Evolutionary conservation across 345 rosid species (phyloP).

Genomic region (Brassica carinata): DNA sequence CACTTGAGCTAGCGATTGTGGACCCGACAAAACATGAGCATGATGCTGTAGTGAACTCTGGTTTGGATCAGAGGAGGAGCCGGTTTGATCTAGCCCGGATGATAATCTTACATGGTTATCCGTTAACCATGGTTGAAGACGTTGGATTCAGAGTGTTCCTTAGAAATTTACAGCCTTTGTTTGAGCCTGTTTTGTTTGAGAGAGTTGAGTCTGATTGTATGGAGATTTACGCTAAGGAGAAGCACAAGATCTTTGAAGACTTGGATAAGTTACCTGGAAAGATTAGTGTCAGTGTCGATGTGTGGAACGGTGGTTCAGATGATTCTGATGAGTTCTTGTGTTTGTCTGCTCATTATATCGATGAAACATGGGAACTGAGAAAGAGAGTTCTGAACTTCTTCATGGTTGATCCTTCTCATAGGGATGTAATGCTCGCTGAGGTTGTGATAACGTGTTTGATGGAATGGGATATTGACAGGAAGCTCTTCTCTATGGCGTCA

Average conservation of each 20-base stretch:
- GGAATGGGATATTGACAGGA: conserved; percentile 90
- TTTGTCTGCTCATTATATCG: conserved; percentile 64
- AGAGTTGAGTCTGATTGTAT: conserved; percentile 72
- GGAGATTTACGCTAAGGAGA: conserved; percentile 76
- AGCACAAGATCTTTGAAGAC: conserved; percentile 59
- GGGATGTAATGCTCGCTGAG: conserved; percentile 64
- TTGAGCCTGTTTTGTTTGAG: conserved; percentile 56
- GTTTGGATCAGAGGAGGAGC: conserved; percentile 71
- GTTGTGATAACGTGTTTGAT: conserved; percentile 61
- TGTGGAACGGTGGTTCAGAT: conserved; percentile 49
- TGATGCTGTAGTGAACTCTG: conserved; percentile 34
- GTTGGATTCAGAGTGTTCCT: conserved; percentile 72
- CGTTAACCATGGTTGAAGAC: conserved; percentile 75
- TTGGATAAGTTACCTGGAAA: conserved; percentile 80
- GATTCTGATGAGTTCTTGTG: conserved; percentile 55
- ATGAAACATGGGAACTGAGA: conserved; percentile 64
- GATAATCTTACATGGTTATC: conserved; percentile 79
- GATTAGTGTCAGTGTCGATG: conserved; percentile 60
- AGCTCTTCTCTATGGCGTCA: conserved; percentile 68
- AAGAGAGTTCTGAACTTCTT: conserved; percentile 62
- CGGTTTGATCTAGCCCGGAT: conserved; percentile 75
- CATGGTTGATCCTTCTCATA: conserved; percentile 57
- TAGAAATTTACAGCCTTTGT: conserved; percentile 70
- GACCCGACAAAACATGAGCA: conserved; percentile 57
- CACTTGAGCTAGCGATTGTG: conserved; percentile 40